These are phyloP conservation scores for Pythium brassicae DNA, from an alignment of 352 stramenopile genomes.

Conservation along the genomic window DNA sequence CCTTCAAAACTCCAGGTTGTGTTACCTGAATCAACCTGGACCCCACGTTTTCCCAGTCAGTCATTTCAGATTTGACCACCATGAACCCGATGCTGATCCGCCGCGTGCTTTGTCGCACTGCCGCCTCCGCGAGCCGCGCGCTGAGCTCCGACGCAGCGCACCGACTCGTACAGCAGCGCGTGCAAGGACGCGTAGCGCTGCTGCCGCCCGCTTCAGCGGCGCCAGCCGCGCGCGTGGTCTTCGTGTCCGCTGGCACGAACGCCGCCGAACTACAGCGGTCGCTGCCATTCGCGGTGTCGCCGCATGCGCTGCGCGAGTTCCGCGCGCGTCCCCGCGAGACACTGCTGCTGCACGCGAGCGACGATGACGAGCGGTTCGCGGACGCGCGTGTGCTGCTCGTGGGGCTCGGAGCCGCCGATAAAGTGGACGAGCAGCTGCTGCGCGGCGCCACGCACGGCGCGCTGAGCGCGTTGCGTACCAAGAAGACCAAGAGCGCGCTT, in stretches of 20 bases:
- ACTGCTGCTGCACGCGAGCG: constrained; percentile 65
- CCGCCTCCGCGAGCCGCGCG: neutral
- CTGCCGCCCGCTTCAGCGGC: constrained; percentile 8
- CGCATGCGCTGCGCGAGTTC: constrained; percentile 64
- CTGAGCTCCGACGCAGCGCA: constrained; percentile 43
- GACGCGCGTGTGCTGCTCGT: constrained; percentile 68
- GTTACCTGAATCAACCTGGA: no score
- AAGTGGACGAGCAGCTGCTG: constrained; percentile 59
- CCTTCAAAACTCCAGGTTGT: no score
- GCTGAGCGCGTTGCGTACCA: constrained; percentile 40
- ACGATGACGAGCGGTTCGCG: constrained; percentile 24
- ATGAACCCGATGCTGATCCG: constrained; percentile 1
- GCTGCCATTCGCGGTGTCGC: constrained; percentile 67
- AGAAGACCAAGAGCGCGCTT: constrained; percentile 47
- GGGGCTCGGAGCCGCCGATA: constrained; percentile 59
- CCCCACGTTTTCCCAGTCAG: no score
- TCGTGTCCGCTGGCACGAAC: constrained; percentile 22
- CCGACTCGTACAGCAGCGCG: constrained; percentile 60
- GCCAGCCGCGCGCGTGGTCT: constrained; percentile 50
- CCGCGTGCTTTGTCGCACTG: constrained; percentile 5
- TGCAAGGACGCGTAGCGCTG: constrained; percentile 45
- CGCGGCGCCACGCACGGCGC: constrained; percentile 67
- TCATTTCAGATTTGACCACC: no score
- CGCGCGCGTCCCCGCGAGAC: constrained; percentile 59
- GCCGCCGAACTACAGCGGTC: constrained; percentile 22